phyloP scores from a whole-genome alignment of 1,139 yeast species.

The Blastobotrys niveus region DNA sequence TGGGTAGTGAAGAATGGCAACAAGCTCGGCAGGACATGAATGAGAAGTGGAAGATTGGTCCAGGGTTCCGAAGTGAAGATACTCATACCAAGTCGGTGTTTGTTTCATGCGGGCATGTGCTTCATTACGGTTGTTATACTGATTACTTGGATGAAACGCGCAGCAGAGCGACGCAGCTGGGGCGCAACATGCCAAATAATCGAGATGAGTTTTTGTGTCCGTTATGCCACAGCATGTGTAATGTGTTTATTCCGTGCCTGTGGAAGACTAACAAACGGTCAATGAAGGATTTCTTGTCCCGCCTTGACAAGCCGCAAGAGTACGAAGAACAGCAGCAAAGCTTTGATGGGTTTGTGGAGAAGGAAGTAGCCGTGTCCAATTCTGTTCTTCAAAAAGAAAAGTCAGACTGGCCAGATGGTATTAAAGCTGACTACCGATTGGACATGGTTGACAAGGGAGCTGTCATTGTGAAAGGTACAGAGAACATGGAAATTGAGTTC shows the following conservation, averaged over 20 bases:
- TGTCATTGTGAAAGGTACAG: constrained; percentile 8
- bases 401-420: neutral
- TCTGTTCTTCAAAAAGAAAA: neutral
- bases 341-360: neutral
- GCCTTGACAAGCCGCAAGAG: neutral
- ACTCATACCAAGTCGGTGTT: constrained; percentile 45
- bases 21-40: constrained; percentile 36
- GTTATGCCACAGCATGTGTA: constrained; percentile 79
- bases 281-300: constrained; percentile 9
- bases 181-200: constrained; percentile 76
- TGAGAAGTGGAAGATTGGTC: constrained; percentile 52
- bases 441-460: neutral
- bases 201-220: constrained; percentile 82
- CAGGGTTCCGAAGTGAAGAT: constrained; percentile 54
- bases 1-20: constrained; percentile 37
- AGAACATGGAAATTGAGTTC: constrained; percentile 8
- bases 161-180: constrained; percentile 53
- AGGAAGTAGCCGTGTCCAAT: neutral
- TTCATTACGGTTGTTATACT: constrained; percentile 75
- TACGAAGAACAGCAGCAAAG: too few relatives aligned
- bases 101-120: constrained; percentile 90
- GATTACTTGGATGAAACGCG: constrained; percentile 53
- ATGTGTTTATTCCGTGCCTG: constrained; percentile 71
- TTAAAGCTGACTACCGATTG: neutral
- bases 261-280: constrained; percentile 34